Conservation (phyloP, 2,329 filamentous ascomycete species). For the Elsinoe perseae region DNA sequence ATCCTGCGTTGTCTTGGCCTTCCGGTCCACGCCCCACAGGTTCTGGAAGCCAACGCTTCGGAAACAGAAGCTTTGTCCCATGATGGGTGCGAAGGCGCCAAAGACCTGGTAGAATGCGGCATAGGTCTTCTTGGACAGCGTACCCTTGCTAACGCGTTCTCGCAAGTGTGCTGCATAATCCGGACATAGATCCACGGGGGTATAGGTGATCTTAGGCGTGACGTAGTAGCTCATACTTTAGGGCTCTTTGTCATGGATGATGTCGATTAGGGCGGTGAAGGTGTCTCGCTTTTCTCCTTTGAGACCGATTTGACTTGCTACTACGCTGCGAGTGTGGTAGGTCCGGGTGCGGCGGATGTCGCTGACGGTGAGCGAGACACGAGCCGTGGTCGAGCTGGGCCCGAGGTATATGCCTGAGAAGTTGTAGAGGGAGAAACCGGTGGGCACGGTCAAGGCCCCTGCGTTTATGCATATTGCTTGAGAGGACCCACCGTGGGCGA, state of each 20-base stretch:
- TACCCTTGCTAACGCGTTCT: not conserved
- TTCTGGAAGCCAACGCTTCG: not conserved
- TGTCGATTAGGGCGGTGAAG: not conserved
- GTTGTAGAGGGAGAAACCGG: not conserved
- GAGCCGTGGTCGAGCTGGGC: not conserved
- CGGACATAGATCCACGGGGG: not conserved
- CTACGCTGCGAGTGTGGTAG: not conserved
- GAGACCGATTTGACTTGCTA: not conserved
- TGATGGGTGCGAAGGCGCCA: not conserved
- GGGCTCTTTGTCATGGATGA: not conserved
- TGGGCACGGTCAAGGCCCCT: not conserved
- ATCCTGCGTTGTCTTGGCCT: not conserved
- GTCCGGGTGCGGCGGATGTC: not conserved
- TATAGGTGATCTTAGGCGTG: not conserved
- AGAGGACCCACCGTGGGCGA: not conserved
- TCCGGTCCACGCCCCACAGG: not conserved
- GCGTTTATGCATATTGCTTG: not conserved
- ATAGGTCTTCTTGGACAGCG: not conserved
- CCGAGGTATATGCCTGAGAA: not conserved
- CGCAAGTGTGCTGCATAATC: not conserved
- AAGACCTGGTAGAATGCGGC: not conserved
- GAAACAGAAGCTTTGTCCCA: not conserved
- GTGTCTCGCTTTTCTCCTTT: not conserved
- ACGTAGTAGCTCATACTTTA: not conserved
- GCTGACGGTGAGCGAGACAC: not conserved